Evolutionary conservation across 176 grass and related monocot genomes (phyloP), one percentile per base, ranked within the genome.

Genomic region (Ensete ventricosum): DNA sequence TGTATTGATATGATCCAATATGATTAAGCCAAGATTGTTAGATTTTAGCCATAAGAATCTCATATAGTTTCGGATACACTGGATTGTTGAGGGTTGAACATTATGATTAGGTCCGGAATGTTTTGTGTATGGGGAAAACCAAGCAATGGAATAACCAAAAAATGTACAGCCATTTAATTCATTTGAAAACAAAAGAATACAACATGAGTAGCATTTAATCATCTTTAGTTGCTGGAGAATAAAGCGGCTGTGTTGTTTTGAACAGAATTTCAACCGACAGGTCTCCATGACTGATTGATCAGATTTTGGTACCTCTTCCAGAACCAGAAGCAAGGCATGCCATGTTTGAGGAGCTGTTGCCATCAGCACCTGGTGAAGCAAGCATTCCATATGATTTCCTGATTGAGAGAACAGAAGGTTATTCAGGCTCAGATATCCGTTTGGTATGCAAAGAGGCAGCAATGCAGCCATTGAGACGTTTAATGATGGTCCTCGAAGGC

Each of bases 261-360:
- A 17, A 8, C 34, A 14, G 11, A 69, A 69, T 34, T 34, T 34
- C 29, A 3, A 29, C 27, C 3, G 29, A 4, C 29, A 34, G 29
- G 29, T 34, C 0, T 75, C 62, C 17, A 25, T 24, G 8, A 72
- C 50, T 72, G 10, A 53, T 76, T 11, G 16, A 77, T 79, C 78
- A 98, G 95, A 98, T 98, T 79, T 84, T 98, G 63, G 88, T 98
- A 78, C 90, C 88, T 14, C 90, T 98, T 83, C 95, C 95, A 74
- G 95, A 93, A 77, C 86, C 80, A 73, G 95, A 94, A 89, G 90
- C 95, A 55, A 98, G 95, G 79, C 63, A 66, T 50, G 88, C 86
- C 1, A 98, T 98, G 84, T 91, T 98, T 84, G 84, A 93, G 52
- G 90, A 91, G 67, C 86, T 93, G 67, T 53, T 93, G 82, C 88